Evolutionary conservation across 2,329 filamentous ascomycete genomes (phyloP).

Genomic region (Colletotrichum destructivum): DNA sequence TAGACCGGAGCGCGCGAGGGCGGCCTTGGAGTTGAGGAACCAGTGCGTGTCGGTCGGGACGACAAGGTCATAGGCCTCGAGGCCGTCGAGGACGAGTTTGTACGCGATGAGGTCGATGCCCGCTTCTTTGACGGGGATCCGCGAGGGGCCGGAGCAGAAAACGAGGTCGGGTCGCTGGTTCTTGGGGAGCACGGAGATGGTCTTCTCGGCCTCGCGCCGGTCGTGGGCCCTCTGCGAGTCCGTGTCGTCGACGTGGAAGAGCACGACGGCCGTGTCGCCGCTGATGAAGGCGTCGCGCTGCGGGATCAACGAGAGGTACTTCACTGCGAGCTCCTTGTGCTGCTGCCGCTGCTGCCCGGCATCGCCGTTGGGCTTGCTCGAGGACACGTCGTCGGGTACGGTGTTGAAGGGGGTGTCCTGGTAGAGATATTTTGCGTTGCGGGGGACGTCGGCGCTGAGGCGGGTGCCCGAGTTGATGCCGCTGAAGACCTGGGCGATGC

Average conservation of each 20-base stretch:
- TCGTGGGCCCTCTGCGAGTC: conserved; percentile 47
- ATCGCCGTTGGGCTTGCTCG: conserved; percentile 16
- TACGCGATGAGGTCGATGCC: conserved; percentile 49
- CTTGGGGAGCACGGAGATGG: conserved; percentile 48
- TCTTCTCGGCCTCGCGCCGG: conserved; percentile 49
- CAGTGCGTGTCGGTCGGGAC: conserved; percentile 52
- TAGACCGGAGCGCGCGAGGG: conserved; percentile 52
- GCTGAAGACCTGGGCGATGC: conserved; percentile 51
- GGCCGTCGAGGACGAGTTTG: conserved; percentile 50
- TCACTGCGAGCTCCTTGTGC: conserved; percentile 48
- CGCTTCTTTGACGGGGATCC: conserved; percentile 47
- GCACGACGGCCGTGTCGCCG: conserved; percentile 46
- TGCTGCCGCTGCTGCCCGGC: neutral
- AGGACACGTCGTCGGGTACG: conserved; percentile 35
- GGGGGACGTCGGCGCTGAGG: conserved; percentile 49
- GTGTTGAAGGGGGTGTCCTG: conserved; percentile 53
- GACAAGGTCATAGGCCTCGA: conserved; percentile 49
- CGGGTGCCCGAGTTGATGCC: conserved; percentile 47
- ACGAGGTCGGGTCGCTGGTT: conserved; percentile 51
- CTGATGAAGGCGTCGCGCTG: conserved; percentile 55
- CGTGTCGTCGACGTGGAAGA: conserved; percentile 50
- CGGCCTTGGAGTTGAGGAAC: conserved; percentile 55
- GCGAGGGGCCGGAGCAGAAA: conserved; percentile 50
- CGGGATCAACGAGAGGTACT: conserved; percentile 54
- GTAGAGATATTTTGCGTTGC: conserved; percentile 56